Evolutionary conservation across 2,329 filamentous ascomycete genomes (phyloP), one percentile per base, ranked within the genome.

Genomic region (Neonectria faginata): DNA sequence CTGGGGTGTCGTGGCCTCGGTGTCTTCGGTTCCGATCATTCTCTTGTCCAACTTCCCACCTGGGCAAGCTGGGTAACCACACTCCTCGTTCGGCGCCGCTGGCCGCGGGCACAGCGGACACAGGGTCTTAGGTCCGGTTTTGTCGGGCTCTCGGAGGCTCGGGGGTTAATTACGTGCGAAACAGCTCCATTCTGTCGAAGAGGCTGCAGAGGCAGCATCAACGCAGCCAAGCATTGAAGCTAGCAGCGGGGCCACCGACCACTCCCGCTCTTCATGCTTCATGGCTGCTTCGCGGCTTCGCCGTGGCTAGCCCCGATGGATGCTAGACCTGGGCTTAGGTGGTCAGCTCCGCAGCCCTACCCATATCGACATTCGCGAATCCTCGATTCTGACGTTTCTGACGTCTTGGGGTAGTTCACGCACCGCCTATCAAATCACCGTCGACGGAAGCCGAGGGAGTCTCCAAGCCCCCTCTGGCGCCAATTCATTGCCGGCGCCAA

Each of bases 91-190:
- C 60, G 60, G 52, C 56, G 47, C 56, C 42, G 50, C 25, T 18
- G 22, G 33, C 56, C n/a, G n/a, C n/a, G 52, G 52, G 36, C 54
- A 36, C 57, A 52, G 14, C 45, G 53, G 36, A 41, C 57, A 52
- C 59, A 57, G 42, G 53, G 42, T 31, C 42, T 64, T 67, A 62
- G 53, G 54, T 68, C 66, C 65, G 62, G 59, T 56, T 41, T 62
- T 33, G 47, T 73, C 71, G 71, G 71, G 42, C 60, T 73, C 61
- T 71, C 71, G 71, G 71, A 65, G 31, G 65, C 61, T 71, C 71
- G 71, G 71, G 65, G 36, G 65, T 69, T 69, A 55, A 59, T 66
- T 63, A 57, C 57, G 66, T 73, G 70, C 70, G 68, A 71, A 45
- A 55, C 57, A 65, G 57, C 67, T 58, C 66, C 61, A 66, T 57